Evolutionary conservation across 495 filamentous ascomycete genomes (phyloP), one percentile per base, ranked within the genome.

Genomic region (Talaromyces liani): DNA sequence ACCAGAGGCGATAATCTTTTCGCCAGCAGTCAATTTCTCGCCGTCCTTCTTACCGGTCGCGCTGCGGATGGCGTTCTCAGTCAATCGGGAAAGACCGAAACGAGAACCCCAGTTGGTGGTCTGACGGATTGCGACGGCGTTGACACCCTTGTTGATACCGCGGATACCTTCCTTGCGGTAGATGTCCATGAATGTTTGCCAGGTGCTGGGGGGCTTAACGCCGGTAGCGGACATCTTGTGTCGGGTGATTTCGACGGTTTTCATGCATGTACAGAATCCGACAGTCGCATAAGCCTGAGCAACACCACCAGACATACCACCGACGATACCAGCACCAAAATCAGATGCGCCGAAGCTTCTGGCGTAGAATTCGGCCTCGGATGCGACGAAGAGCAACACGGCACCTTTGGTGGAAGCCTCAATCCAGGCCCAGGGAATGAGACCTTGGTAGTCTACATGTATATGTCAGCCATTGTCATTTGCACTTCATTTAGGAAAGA

Each of bases 201-300:
- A 93, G 61, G 95, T 98, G 70, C 92, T 87, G 2, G 88, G 89
- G 20, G 90, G 90, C 78, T 92, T 91, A 41, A 87, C 84, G 69
- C 94, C 94, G 31, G 81, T 67, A 7, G 91, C 87, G 3, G 93
- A 92, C 72, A 95, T 79, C 84, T 97, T 97, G 82, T 94, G 90
- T 79, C 96, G 92, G 70, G 94, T 98, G 79, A 98, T 98, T 80
- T 98, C 95, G 65, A 97, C 95, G 63, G 94, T 98, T 87, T 98
- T 98, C 94, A 98, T 98, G 85, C 94, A 98, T 45, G 94, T 98
- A 79, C 94, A 98, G 86, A 98, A 98, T 63, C 94, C 94, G 92
- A 98, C 97, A 67, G 94, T 98, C 63, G 94, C 94, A 74, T 98
- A 98, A 36, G 94, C 94, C 80, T 98, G 94, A 55, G 92, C 95